Base-by-base conservation (phyloP, 805 yeast genomes). In the Wickerhamomyces mucosus region DNA sequence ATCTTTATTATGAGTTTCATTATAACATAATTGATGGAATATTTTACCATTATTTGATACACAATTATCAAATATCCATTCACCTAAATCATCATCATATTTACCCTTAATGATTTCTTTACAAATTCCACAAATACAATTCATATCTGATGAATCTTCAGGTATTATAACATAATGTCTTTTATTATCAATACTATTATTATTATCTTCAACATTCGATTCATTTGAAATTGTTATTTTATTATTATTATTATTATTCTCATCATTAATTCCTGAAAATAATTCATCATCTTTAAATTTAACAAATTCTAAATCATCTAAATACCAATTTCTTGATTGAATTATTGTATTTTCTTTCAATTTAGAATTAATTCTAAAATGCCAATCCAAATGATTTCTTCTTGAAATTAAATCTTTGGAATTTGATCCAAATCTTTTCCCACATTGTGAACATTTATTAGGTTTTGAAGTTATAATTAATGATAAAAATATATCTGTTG, bases 311-410 rank as follows among this genome's bases (percentile, higher is more conserved):
- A 65, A 62, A 39, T 73, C 80, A 39, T 74, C 75, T 37, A 86
- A 57, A 52, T 76, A 88, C 94, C 95, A 88, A 43, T 76, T 69
- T 45, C 96, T 63, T 26, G 83, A 77, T 50, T 82, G 88, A 27
- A 78, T 75, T 25, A 49, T 41, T 18, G 52, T 49, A 18, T 70
- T 69, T 35, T 65, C 69, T 27, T 73, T 71, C 29, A 82, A 62
- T 46, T 80, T 77, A 51, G 83, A 84, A 55, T 85, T 89, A 27
- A 84, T 80, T 45, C 97, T 71, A 62, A 85, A 86, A 61, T 89
- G 97, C 96, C 96, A 89, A 55, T 89, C 98, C 42, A 85, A 60
- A 56, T 92, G 98, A 13, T 72, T 65, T 31, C 77, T 71, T 36
- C 70, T 69, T 29, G 58, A 56, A 6, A 56, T 55, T 23, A 56